phyloP scores from a whole-genome alignment of 305 asterid species.

The Fraxinus velutina region DNA sequence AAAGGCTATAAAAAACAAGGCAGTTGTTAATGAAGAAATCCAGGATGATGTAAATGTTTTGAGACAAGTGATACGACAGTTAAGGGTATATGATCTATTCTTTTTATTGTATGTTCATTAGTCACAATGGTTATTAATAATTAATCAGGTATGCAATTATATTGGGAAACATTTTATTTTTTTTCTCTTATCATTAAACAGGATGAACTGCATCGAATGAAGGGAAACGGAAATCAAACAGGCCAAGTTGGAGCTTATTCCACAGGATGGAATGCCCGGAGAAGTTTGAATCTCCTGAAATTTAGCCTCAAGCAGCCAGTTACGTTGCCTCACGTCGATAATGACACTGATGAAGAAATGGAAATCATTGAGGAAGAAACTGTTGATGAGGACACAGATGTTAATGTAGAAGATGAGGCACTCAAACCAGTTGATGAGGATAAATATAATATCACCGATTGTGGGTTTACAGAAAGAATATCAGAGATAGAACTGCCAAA shows the following conservation, averaged over 20 bases:
- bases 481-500: constrained; percentile 19
- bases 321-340: constrained; percentile 60
- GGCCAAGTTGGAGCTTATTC: constrained; percentile 59
- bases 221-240: constrained; percentile 53
- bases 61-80: constrained; percentile 77
- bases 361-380: constrained; percentile 62
- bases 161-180: neutral
- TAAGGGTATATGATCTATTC: constrained; percentile 41
- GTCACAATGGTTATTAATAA: neutral
- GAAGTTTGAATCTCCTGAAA: constrained; percentile 85
- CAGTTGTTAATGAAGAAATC: constrained; percentile 86
- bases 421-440: constrained; percentile 40
- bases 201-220: constrained; percentile 84
- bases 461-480: constrained; percentile 18
- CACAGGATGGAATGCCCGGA: constrained; percentile 84
- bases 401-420: constrained; percentile 63
- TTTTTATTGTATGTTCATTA: neutral
- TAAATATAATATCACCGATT: constrained; percentile 20
- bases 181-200: constrained; percentile 19
- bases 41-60: constrained; percentile 85
- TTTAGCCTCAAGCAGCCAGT: constrained; percentile 85
- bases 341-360: constrained; percentile 95
- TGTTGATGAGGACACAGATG: constrained; percentile 48
- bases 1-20: constrained; percentile 93
- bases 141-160: neutral